phyloP scores from a whole-genome alignment of 1,284 basidiomycete species.

The Wallemia mellicola region DNA sequence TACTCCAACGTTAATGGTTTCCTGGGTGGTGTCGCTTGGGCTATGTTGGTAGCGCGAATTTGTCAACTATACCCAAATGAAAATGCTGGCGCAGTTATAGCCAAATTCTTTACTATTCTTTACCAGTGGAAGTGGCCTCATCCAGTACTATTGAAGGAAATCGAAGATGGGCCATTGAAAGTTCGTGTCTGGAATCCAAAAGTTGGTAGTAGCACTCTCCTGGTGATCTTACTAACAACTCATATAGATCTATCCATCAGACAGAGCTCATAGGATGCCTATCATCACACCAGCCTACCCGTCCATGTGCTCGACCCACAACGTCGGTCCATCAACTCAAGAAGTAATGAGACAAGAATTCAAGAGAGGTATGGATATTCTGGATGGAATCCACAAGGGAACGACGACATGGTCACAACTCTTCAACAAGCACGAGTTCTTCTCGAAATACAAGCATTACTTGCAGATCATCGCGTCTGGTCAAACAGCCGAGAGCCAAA shows the following conservation, averaged over 20 bases:
- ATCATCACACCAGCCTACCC: slow-evolving; percentile 99
- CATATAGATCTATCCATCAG: slow-evolving; percentile 55
- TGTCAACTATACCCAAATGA: slow-evolving; percentile 95
- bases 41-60: slow-evolving; percentile 88
- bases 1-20: slow-evolving; percentile 97
- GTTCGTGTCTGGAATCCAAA: slow-evolving; percentile 96
- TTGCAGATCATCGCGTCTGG: slow-evolving; percentile 91
- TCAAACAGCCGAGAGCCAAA: slow-evolving; percentile 48
- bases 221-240: not conserved
- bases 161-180: slow-evolving; percentile 75
- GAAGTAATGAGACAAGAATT: slow-evolving; percentile 92
- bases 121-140: slow-evolving; percentile 97
- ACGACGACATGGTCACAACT: slow-evolving; percentile 69
- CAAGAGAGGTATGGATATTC: slow-evolving; percentile 34
- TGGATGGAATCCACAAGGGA: slow-evolving; percentile 14
- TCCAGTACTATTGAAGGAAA: slow-evolving; percentile 80
- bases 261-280: slow-evolving; percentile 91
- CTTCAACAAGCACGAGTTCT: slow-evolving; percentile 85
- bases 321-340: slow-evolving; percentile 82
- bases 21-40: slow-evolving; percentile 94
- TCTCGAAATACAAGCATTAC: slow-evolving; percentile 88
- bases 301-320: slow-evolving; percentile 98
- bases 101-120: slow-evolving; percentile 87
- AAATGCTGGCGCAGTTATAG: slow-evolving; percentile 76
- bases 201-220: slow-evolving; percentile 18